phyloP scores from a whole-genome alignment of 2,329 filamentous ascomycete genomes.

The Colletotrichum tropicicola region DNA sequence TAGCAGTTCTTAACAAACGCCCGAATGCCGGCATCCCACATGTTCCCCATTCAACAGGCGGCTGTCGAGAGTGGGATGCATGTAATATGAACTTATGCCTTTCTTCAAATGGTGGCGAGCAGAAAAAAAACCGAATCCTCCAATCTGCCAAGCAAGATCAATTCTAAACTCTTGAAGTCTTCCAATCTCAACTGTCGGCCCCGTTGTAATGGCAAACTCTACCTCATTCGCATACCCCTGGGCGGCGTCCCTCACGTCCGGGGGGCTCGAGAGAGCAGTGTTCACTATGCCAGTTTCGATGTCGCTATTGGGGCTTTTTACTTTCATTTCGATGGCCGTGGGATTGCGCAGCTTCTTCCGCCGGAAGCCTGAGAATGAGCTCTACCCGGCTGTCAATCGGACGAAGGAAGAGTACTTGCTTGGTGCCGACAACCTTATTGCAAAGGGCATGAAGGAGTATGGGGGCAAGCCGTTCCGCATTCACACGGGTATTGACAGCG shows the following conservation, averaged over 20 bases:
- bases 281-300: neutral
- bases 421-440: neutral
- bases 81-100: no score
- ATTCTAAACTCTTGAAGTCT: no score
- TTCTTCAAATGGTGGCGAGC: no score
- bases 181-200: no score
- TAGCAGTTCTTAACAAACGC: neutral
- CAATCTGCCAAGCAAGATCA: no score
- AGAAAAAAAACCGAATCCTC: no score
- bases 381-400: constrained; percentile 11
- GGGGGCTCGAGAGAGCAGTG: neutral
- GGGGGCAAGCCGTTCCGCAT: constrained; percentile 17
- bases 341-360: neutral
- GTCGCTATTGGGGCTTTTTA: neutral
- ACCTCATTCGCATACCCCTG: neutral
- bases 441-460: neutral
- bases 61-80: no score
- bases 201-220: neutral
- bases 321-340: neutral
- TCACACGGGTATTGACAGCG: constrained; percentile 6
- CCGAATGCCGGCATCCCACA: neutral
- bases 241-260: neutral
- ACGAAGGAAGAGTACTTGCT: constrained; percentile 15
- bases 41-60: neutral
- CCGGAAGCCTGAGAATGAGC: neutral